Evolutionary conservation across 202 grass and related monocot species (phyloP), one percentile per base, ranked within the genome.

Genomic region (Digitaria exilis): DNA sequence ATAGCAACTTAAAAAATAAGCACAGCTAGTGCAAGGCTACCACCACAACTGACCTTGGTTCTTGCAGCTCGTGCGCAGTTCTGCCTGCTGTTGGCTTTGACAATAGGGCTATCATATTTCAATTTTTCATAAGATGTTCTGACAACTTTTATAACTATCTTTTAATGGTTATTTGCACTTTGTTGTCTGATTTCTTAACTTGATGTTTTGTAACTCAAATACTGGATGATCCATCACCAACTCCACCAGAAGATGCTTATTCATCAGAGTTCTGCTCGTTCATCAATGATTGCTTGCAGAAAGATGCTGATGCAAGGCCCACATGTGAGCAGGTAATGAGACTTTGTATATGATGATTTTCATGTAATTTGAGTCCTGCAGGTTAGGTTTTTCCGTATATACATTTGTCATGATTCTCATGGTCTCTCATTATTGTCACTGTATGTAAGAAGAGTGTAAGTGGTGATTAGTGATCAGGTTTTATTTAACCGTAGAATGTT

Each of bases 141-240:
- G 26, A 55, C 17, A 30, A 56, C 62, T 88, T 29, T 19, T 22
- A 15, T 84, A 32, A 52, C 32, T 60, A 67, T 69, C 43, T 70
- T 55, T 16, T 15, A 75, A 9, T 65, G 57, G 58, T 65, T 77
- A 5, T 65, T 52, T 63, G 14, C 59, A 69, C 37, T 75, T 75
- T 1, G 2, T 18, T 75, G 2, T 61, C 70, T 30, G 19, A 19
- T 88, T 29, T 67, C 44, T 48, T 79, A 59, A 88, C 57, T 43
- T 29, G 73, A 60, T 34, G 24, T 57, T 6, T 86, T 73, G 15
- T 61, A 74, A 88, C 80, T 76, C 74, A 98, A 93, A 90, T 94
- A 66, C 80, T 98, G n/a, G 94, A 98, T 81, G 96, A 98, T 87
- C 82, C 89, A 86, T 95, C 96, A 76, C 91, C 96, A 78, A 84